Base-by-base conservation (phyloP, 176 grass and related monocot species). In the Chloris gayana region DNA sequence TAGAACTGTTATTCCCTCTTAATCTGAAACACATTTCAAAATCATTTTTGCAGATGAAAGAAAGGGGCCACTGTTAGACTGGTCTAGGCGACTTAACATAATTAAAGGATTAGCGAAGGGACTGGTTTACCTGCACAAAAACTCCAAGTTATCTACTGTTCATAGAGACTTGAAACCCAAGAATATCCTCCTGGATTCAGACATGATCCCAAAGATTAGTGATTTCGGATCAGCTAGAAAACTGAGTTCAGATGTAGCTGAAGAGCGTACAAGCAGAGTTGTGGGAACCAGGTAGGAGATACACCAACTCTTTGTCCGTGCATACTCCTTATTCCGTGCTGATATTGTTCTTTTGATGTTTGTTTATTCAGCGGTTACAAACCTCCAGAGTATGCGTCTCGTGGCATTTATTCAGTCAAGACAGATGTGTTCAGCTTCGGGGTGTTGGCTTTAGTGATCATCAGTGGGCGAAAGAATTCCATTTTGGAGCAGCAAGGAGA, bases 341-440 rank as follows among this genome's bases (percentile, higher is more conserved):
- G 34, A 67, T 26, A 15, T 11, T 0, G 8, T 22, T 6, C 32
- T 39, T 63, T 37, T 53, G 25, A 6, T 59, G 3, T 74, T 67
- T 60, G 3, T 79, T 67, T 57, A 32, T 38, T 17, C 65, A 92
- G 86, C 66, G 83, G 90, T 15, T 92, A 88, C 54, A 88, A 76
- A 65, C 54, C 83, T 78, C 79, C 90, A 0, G 86, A 92, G 74
- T 92, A 92, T 29, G 84, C 35, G 11, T 79, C 58, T 46, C 63
- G 4, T 34, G 90, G 83, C 19, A 3, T 82, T 45, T 88, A 88
- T 46, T 92, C 86, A 5, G 7, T 80, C 11, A 92, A 88, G 86
- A 86, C 86, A 14, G 86, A 92, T 45, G 90, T 80, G 5, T 92
- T 92, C 44, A 92, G 90, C 64, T 92, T 92, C 3, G 86, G 86